Percentiles rank a stretch among this genome's conserved stretches.
phyloP scores from a whole-genome alignment of 352 stramenopile species.

The Globisporangium carolinianum region DNA sequence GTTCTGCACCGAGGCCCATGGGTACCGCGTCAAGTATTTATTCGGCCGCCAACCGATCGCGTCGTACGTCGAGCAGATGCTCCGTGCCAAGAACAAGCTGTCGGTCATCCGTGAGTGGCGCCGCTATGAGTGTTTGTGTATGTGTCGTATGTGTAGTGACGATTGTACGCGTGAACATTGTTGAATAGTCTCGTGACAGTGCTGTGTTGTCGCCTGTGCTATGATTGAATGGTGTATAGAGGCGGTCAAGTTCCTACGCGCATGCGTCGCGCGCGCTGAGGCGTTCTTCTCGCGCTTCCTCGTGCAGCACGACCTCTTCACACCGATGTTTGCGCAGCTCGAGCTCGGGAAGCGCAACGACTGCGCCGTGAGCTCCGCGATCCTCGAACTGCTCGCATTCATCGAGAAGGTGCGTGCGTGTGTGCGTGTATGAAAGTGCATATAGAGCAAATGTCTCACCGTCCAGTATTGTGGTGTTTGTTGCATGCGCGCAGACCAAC shows the following conservation, averaged over 20 bases:
- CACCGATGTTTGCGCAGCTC: constrained; percentile 44
- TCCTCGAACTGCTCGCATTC: constrained; percentile 68
- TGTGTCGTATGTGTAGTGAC: no score
- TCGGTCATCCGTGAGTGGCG: constrained; percentile 67
- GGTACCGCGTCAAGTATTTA: constrained; percentile 84
- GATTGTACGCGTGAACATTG: no score
- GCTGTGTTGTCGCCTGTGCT: background rate
- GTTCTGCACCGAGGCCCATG: constrained; percentile 80
- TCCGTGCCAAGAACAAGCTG: constrained; percentile 78
- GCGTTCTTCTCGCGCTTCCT: constrained; percentile 80
- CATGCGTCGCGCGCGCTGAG: constrained; percentile 65
- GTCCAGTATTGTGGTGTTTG: background rate
- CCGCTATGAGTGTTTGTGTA: background rate
- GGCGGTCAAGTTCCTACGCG: constrained; percentile 69
- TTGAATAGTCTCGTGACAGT: no score
- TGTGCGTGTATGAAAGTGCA: background rate
- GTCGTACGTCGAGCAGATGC: constrained; percentile 64
- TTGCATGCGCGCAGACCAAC: constrained; percentile 32
- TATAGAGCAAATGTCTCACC: background rate
- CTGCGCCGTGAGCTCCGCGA: constrained; percentile 57
- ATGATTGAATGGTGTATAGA: constrained; percentile 21
- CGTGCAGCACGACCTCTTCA: constrained; percentile 70
- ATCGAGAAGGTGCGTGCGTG: constrained; percentile 52
- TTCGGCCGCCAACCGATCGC: constrained; percentile 75
- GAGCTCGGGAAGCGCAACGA: constrained; percentile 41